These are phyloP conservation scores for Sherardia arvensis DNA, from an alignment of 257 asterid species.

Conservation along the genomic window DNA sequence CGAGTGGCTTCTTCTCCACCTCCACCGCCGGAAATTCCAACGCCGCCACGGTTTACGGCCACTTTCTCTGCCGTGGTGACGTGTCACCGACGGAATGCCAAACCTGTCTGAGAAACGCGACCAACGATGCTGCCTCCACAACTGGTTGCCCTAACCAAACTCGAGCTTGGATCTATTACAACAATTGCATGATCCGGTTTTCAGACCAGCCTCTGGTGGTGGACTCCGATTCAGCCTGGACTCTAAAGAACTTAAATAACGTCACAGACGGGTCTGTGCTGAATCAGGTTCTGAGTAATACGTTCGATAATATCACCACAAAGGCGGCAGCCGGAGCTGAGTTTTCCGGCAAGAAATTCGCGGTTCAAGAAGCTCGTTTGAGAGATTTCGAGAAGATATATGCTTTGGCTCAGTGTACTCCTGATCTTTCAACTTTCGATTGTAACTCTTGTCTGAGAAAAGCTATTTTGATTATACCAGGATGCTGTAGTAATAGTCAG, in stretches of 20 bases:
- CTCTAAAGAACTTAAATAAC: background rate
- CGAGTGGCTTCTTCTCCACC: conserved; percentile 15
- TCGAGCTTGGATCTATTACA: background rate
- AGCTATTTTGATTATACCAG: background rate
- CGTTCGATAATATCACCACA: background rate
- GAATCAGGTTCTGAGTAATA: background rate
- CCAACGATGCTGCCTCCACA: background rate
- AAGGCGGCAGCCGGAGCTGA: background rate
- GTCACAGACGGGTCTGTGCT: background rate
- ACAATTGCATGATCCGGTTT: conserved; percentile 12
- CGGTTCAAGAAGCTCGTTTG: background rate
- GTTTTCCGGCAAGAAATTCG: conserved; percentile 4
- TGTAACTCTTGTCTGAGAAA: conserved; percentile 3
- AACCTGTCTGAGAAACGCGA: conserved; percentile 4
- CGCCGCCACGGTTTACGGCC: conserved; percentile 3
- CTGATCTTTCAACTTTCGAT: conserved; percentile 12
- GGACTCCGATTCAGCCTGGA: background rate
- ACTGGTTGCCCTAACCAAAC: conserved; percentile 6
- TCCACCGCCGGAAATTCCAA: conserved; percentile 1
- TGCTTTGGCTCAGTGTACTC: conserved; percentile 15
- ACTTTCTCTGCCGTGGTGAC: conserved; percentile 25
- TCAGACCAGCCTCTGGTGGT: background rate
- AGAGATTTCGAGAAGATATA: background rate
- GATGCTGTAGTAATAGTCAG: background rate
- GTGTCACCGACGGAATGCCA: background rate